Percentiles rank a stretch among this genome's conserved stretches.
phyloP scores from a whole-genome alignment of 148 eudicot species.

The Rhododendron ferrugineum region DNA sequence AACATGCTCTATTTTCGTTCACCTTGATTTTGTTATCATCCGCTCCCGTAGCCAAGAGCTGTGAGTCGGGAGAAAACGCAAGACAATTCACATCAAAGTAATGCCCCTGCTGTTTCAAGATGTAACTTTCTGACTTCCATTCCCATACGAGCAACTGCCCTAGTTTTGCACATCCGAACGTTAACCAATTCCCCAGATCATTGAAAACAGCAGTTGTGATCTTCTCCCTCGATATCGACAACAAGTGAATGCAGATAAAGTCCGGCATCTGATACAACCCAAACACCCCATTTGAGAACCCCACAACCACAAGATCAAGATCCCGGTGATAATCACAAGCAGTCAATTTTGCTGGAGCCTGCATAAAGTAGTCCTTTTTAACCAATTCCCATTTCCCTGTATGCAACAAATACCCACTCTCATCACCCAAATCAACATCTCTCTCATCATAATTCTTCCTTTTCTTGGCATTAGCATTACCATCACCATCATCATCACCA shows the following conservation, averaged over 20 bases:
- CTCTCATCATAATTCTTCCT: conserved; percentile 53
- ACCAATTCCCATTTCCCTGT: conserved; percentile 70
- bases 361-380: conserved; percentile 84
- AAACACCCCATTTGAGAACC: conserved; percentile 89
- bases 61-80: conserved; percentile 94
- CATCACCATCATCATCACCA: conserved; percentile 15
- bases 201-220: conserved; percentile 82
- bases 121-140: conserved; percentile 97
- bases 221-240: conserved; percentile 83
- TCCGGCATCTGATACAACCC: conserved; percentile 96
- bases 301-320: conserved; percentile 74
- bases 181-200: conserved; percentile 89
- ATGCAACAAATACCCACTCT: conserved; percentile 41
- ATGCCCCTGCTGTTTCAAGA: conserved; percentile 96
- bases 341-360: conserved; percentile 74
- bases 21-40: conserved; percentile 99
- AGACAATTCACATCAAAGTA: conserved; percentile 92
- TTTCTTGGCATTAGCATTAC: conserved; percentile 29
- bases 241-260: conserved; percentile 72
- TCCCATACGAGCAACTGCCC: conserved; percentile 99
- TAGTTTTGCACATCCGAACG: conserved; percentile 90
- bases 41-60: conserved; percentile 94
- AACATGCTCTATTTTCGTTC: neutral
- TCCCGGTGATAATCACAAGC: conserved; percentile 78
- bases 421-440: conserved; percentile 29